phyloP scores from a whole-genome alignment of 2,329 filamentous ascomycete genomes.

The Sporothrix phasma region DNA sequence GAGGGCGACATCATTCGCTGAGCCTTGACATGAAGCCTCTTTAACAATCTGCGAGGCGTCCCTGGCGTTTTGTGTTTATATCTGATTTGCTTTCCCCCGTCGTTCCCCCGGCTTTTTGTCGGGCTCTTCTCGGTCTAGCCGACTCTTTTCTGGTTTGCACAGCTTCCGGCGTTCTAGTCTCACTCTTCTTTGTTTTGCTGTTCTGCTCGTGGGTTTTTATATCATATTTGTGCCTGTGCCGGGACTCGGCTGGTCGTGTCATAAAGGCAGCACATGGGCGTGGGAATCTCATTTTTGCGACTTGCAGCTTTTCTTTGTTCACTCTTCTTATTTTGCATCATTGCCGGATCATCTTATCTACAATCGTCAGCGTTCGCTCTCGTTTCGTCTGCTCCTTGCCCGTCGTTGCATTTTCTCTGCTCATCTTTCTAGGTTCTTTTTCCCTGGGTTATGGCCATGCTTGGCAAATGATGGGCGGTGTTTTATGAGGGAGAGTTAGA shows the following conservation, averaged over 20 bases:
- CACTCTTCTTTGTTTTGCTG: neutral
- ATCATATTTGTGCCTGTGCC: neutral
- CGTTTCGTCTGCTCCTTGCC: neutral
- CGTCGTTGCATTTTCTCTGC: neutral
- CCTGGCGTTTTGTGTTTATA: neutral
- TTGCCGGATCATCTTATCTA: neutral
- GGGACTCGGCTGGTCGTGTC: neutral
- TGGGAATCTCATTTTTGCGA: neutral
- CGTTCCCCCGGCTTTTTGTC: neutral
- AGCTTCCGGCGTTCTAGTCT: too few relatives aligned
- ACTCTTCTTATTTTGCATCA: neutral
- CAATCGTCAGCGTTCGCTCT: neutral
- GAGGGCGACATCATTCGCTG: conserved; percentile 62
- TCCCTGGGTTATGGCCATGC: neutral
- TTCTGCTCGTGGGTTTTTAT: neutral
- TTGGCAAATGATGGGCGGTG: neutral
- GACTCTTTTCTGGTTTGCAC: neutral
- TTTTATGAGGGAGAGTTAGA: neutral
- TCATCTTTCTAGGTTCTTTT: neutral
- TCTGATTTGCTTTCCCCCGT: neutral
- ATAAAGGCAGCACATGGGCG: neutral
- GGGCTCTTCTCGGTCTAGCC: too few relatives aligned
- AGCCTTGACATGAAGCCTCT: conserved; percentile 20
- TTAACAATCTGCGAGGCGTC: neutral
- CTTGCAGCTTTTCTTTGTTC: neutral